These are phyloP conservation scores for Angomonas desouzai DNA, from an alignment of 208 protist genomes.

Conservation along the genomic window DNA sequence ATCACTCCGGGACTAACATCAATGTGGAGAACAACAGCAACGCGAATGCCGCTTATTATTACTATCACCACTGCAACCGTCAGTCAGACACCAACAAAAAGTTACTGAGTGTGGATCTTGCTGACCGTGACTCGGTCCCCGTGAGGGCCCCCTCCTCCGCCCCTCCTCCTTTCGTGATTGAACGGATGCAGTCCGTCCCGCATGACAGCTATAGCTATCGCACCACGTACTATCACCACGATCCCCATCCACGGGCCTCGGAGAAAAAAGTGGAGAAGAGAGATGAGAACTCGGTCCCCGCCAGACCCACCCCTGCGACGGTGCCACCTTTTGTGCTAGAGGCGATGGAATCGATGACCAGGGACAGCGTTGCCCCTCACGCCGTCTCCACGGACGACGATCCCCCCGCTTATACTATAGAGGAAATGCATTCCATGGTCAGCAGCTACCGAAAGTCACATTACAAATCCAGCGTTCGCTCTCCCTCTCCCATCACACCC, in stretches of 20 bases:
- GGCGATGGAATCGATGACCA: neutral
- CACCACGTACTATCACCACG: neutral
- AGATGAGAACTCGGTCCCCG: neutral
- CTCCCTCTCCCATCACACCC: neutral
- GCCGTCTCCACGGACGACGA: neutral
- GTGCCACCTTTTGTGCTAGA: neutral
- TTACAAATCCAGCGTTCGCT: neutral
- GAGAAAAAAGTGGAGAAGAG: no score
- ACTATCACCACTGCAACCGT: neutral
- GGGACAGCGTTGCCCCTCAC: neutral
- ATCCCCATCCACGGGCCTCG: neutral
- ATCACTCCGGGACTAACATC: neutral
- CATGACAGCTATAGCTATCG: neutral
- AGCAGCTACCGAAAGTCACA: neutral
- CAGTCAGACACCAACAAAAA: neutral
- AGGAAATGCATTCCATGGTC: neutral
- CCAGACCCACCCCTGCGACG: neutral
- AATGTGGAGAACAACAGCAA: conserved; percentile 4
- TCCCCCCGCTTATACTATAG: neutral
- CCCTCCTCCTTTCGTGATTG: neutral
- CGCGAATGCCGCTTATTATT: neutral
- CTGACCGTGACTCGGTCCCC: neutral
- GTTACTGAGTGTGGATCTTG: neutral
- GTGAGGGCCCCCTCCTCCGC: neutral
- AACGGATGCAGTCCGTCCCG: neutral